Base-by-base conservation (phyloP, 805 yeast genomes). In the Sugiyamaella mastotermitis region DNA sequence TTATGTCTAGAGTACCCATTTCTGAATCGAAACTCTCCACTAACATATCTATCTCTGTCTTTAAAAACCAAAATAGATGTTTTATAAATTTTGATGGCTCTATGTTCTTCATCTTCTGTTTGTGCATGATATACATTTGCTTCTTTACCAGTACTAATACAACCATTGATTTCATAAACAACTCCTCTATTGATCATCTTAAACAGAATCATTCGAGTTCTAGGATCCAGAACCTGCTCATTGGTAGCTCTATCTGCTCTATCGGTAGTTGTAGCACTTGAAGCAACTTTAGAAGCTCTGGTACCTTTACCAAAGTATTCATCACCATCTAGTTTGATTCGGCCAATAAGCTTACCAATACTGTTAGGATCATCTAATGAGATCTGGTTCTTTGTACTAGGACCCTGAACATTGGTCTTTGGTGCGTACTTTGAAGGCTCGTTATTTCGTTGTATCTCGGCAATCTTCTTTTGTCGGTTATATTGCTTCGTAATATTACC, bases 31-130 rank as follows among this genome's bases (percentile, higher is more conserved):
- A 76, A 90, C 63, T 92, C 99, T 25, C 98, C 98, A 56, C 83
- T 88, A 13, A 92, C 97, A 54, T 92, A 92, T 50, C 97, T 65
- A 54, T 94, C 97, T 40, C 99, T 69, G 59, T 92, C 98, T 58
- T 88, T 92, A 64, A 92, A 92, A n/a, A 92, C 96, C 45, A 92
- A 65, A 48, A 92, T 92, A 0, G 97, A 88, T 0, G 99, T 92
- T 62, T 92, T 92, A 66, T 86, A 92, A 42, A 92, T 90, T 57
- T 92, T 92, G 35, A 92, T 83, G 0, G 98, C 98, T 76, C 95
- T 45, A 66, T 70, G 43, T 66, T 68, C 10, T 51, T 56, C 57
- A 11, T 47, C 47, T 23, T 55, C 57, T 13, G 61, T 55, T 38
- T 49, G 51, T 9, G 94, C 96, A 55, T 84, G 90, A 57, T 92